phyloP scores from a whole-genome alignment of 2,329 filamentous ascomycete genomes.

The Penicillium sumatraense region DNA sequence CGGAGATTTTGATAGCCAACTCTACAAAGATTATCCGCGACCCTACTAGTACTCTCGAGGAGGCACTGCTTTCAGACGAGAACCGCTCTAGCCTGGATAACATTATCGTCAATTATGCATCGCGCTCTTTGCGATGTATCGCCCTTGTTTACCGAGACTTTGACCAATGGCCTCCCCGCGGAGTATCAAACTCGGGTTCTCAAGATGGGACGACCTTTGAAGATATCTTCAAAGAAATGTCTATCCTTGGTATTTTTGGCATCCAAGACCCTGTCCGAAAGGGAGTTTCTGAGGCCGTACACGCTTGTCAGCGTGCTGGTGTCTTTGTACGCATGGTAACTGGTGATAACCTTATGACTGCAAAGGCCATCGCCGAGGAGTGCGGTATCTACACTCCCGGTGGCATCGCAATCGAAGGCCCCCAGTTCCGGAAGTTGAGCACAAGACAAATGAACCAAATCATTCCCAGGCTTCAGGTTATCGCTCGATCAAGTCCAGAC shows the following conservation, averaged over 20 bases:
- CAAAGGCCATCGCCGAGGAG: slow-evolving; percentile 76
- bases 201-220: slow-evolving; percentile 68
- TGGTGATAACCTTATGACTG: slow-evolving; percentile 79
- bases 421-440: slow-evolving; percentile 74
- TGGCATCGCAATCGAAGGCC: slow-evolving; percentile 77
- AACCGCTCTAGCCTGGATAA: slow-evolving; percentile 64
- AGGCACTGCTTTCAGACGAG: slow-evolving; percentile 58
- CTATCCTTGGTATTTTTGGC: slow-evolving; percentile 71
- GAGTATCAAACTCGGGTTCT: slow-evolving; percentile 60
- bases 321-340: slow-evolving; percentile 86
- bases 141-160: slow-evolving; percentile 84
- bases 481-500: slow-evolving; percentile 75
- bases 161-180: slow-evolving; percentile 77
- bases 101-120: slow-evolving; percentile 78
- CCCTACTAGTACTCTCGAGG: slow-evolving; percentile 61
- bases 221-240: slow-evolving; percentile 69
- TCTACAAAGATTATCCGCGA: slow-evolving; percentile 61
- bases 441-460: slow-evolving; percentile 68
- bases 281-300: slow-evolving; percentile 75
- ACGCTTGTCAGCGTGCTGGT: slow-evolving; percentile 73
- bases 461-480: slow-evolving; percentile 71
- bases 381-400: slow-evolving; percentile 74
- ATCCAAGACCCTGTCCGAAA: slow-evolving; percentile 80
- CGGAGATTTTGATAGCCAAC: slow-evolving; percentile 54
- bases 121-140: slow-evolving; percentile 80